Percentiles rank a stretch among this genome's conserved stretches.
These are phyloP conservation scores for Epichloe festucae DNA, from an alignment of 2,329 filamentous ascomycete species.

Conservation along the genomic window DNA sequence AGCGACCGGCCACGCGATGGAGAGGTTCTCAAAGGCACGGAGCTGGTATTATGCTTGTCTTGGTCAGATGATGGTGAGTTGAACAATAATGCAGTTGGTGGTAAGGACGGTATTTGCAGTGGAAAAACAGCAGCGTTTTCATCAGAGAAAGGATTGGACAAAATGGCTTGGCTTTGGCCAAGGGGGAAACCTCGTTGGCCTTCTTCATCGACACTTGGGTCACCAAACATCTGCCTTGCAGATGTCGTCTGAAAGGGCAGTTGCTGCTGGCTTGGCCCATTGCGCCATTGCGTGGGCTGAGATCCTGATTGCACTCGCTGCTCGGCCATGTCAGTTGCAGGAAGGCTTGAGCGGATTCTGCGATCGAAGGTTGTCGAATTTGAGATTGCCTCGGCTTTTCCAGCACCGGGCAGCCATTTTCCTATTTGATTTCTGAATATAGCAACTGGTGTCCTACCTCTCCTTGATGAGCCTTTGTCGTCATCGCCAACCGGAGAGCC, in stretches of 20 bases:
- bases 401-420: slow-evolving; percentile 14
- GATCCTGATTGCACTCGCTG: neutral
- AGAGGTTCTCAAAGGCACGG: slow-evolving; percentile 26
- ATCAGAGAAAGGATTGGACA: slow-evolving; percentile 34
- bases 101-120: slow-evolving; percentile 1
- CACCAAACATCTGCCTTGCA: neutral
- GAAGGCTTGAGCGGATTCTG: neutral
- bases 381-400: slow-evolving; percentile 10
- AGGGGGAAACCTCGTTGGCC: neutral
- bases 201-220: neutral
- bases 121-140: slow-evolving; percentile 27
- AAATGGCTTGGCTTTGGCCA: slow-evolving; percentile 1
- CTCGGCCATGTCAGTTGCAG: neutral
- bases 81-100: neutral
- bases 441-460: slow-evolving; percentile 9
- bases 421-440: neutral
- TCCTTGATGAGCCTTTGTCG: slow-evolving; percentile 9
- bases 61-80: neutral
- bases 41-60: slow-evolving; percentile 2
- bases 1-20: slow-evolving; percentile 36
- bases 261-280: neutral
- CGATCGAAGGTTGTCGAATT: neutral
- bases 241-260: neutral
- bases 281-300: neutral
- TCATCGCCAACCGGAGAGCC: slow-evolving; percentile 14